Conservation (phyloP, 148 eudicot genomes). For the Dysphania ambrosioides region DNA sequence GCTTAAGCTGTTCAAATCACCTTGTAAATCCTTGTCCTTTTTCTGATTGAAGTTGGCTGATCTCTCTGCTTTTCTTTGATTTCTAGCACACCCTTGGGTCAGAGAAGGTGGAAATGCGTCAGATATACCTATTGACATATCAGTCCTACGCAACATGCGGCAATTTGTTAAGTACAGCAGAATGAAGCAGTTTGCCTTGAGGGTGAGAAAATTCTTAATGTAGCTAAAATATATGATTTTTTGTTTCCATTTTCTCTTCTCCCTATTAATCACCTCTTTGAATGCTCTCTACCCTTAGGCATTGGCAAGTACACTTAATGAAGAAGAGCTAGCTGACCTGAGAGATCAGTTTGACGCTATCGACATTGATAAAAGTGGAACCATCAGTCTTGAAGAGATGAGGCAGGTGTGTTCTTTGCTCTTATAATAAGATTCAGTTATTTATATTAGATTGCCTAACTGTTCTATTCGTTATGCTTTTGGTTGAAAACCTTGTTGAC, state of each 20-base stretch:
- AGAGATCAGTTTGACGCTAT: conserved; percentile 95
- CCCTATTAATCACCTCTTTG: neutral
- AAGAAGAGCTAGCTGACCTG: conserved; percentile 71
- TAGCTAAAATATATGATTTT: conserved; percentile 2
- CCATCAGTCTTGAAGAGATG: conserved; percentile 95
- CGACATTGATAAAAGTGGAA: conserved; percentile 86
- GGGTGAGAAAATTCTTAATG: conserved; percentile 42
- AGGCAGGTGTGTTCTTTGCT: conserved; percentile 56
- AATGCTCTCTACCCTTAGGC: conserved; percentile 47
- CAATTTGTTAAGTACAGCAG: conserved; percentile 89
- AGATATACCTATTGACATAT: conserved; percentile 93
- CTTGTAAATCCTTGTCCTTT: neutral
- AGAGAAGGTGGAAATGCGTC: conserved; percentile 94
- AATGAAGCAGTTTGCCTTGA: conserved; percentile 89
- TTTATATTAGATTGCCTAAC: neutral
- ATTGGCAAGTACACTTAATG: conserved; percentile 79
- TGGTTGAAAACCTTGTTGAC: neutral
- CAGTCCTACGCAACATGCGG: conserved; percentile 83
- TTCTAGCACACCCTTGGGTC: conserved; percentile 94
- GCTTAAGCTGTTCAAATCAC: neutral
- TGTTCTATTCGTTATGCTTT: neutral
- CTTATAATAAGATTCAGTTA: neutral
- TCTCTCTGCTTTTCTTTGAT: neutral
- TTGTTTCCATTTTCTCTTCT: neutral
- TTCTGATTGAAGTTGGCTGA: conserved; percentile 10